These are phyloP conservation scores for Ustilago cynodontis DNA, from an alignment of 1,284 basidiomycete species.

Conservation along the genomic window DNA sequence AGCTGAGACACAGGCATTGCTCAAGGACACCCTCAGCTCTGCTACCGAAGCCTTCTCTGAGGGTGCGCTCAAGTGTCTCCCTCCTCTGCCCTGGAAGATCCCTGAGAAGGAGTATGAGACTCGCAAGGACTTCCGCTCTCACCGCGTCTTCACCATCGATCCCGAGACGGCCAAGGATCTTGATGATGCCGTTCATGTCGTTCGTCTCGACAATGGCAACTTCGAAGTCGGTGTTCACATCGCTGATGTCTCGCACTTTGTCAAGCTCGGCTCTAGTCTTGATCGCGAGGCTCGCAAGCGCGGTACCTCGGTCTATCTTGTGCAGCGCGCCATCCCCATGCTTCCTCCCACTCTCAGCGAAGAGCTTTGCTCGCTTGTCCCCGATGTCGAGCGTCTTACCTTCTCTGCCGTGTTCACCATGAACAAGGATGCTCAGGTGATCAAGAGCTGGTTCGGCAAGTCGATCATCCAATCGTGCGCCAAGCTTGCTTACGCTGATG, in stretches of 20 bases:
- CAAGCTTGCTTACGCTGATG: conserved; percentile 85
- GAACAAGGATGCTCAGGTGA: conserved; percentile 82
- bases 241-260: conserved; percentile 93
- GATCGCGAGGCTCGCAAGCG: conserved; percentile 98
- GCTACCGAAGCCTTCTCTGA: conserved; percentile 69
- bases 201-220: conserved; percentile 87
- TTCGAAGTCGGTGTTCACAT: conserved; percentile 93
- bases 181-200: conserved; percentile 93
- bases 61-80: conserved; percentile 93
- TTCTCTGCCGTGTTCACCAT: conserved; percentile 82
- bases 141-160: conserved; percentile 93
- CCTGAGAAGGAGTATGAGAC: conserved; percentile 89
- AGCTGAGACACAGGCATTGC: conserved; percentile 94
- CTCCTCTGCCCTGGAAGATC: conserved; percentile 92
- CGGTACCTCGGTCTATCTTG: conserved; percentile 94
- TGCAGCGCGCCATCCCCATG: conserved; percentile 96
- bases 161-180: conserved; percentile 89
- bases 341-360: conserved; percentile 90
- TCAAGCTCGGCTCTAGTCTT: conserved; percentile 93
- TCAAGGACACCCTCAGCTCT: conserved; percentile 90
- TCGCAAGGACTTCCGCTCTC: conserved; percentile 85
- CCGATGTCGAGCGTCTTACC: conserved; percentile 86
- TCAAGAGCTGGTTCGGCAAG: conserved; percentile 92
- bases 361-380: conserved; percentile 89
- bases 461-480: conserved; percentile 91